Conservation (phyloP, 768 basidiomycete species). For the Termitomyces sp. region DNA sequence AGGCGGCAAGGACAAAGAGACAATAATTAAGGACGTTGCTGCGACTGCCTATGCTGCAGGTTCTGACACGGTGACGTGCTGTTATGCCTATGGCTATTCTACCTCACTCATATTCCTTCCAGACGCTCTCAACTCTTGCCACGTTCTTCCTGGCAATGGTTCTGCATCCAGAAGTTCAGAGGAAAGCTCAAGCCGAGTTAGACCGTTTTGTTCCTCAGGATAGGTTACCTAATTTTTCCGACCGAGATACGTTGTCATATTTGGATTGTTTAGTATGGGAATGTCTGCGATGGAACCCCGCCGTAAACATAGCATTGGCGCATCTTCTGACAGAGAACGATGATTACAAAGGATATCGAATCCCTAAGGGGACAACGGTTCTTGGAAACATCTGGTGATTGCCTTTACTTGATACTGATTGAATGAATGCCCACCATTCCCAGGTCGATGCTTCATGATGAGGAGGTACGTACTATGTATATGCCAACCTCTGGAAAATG, state of each 20-base stretch:
- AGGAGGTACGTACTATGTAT: background rate
- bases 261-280: slow-evolving; percentile 30
- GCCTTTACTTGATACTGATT: background rate
- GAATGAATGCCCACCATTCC: background rate
- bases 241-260: slow-evolving; percentile 30
- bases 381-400: slow-evolving; percentile 10
- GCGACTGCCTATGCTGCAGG: slow-evolving; percentile 9
- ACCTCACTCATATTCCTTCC: background rate
- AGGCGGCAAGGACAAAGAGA: slow-evolving; percentile 4
- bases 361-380: slow-evolving; percentile 12
- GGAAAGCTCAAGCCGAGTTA: slow-evolving; percentile 32
- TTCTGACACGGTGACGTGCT: slow-evolving; percentile 7
- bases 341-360: slow-evolving; percentile 9
- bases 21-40: slow-evolving; percentile 6
- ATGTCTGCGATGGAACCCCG: slow-evolving; percentile 26
- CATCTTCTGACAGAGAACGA: slow-evolving; percentile 9
- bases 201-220: slow-evolving; percentile 29
- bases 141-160: slow-evolving; percentile 32
- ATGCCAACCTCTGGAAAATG: too few relatives aligned
- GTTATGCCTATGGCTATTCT: background rate
- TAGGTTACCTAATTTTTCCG: slow-evolving; percentile 32
- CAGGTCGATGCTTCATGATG: slow-evolving; percentile 6
- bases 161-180: slow-evolving; percentile 30
- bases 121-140: slow-evolving; percentile 30
- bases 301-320: slow-evolving; percentile 6